Percentiles rank a stretch among this genome's conserved stretches.
These are phyloP conservation scores for Boletus reticuloceps DNA, from an alignment of 768 basidiomycete species.

Conservation along the genomic window DNA sequence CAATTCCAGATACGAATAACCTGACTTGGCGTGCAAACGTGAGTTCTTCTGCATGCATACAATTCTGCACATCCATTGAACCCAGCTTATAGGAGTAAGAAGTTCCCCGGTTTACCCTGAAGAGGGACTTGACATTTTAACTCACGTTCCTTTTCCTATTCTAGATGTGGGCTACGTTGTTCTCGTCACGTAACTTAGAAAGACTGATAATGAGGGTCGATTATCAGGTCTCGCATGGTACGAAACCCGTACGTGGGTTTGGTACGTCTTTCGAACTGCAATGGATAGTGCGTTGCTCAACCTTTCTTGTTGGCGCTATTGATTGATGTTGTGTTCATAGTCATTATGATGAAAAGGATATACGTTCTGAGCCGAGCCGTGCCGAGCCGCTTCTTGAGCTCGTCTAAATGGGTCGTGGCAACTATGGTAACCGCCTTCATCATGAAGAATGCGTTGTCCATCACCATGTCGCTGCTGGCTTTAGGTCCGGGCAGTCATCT, in stretches of 20 bases:
- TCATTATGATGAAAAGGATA: conserved; percentile 22
- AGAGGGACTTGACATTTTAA: background rate
- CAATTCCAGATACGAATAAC: conserved; percentile 1
- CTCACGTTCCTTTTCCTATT: background rate
- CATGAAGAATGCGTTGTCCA: background rate
- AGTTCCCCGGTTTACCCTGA: background rate
- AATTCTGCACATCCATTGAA: background rate
- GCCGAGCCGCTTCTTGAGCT: conserved; percentile 1
- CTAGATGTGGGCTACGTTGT: conserved; percentile 8
- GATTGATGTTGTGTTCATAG: conserved; percentile 1
- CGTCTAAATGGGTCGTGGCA: conserved; percentile 3
- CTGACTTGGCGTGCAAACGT: conserved; percentile 10
- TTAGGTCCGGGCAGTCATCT: conserved; percentile 10
- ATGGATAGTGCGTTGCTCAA: conserved; percentile 16
- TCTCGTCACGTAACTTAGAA: background rate
- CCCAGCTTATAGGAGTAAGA: conserved; percentile 10
- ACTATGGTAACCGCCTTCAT: conserved; percentile 8
- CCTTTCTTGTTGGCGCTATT: no score
- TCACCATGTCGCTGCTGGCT: conserved; percentile 8
- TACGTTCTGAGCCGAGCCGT: conserved; percentile 4
- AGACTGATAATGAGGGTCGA: background rate
- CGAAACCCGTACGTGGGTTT: conserved; percentile 14
- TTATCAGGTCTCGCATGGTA: conserved; percentile 14
- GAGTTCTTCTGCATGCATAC: background rate
- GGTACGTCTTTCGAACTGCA: conserved; percentile 11